Percentiles rank a stretch among this genome's conserved stretches.
Conservation (phyloP, 1,284 basidiomycete genomes). For the Apiotrichum domesticum region DNA sequence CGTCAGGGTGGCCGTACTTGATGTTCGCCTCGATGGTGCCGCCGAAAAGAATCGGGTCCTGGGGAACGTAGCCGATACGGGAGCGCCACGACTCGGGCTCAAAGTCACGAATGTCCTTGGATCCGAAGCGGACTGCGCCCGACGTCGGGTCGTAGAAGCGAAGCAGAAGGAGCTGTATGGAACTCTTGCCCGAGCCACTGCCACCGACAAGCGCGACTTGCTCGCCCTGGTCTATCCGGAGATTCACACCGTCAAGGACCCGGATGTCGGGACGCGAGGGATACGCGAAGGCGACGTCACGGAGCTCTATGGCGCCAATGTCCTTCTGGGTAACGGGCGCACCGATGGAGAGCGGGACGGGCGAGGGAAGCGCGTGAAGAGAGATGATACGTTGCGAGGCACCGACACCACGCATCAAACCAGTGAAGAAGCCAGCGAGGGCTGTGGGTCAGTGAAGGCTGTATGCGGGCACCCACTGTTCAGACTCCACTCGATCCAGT, state of each 20-base stretch:
- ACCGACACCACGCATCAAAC: conserved; percentile 45
- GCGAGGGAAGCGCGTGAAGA: conserved; percentile 36
- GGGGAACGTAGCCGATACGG: conserved; percentile 61
- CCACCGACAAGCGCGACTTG: conserved; percentile 48
- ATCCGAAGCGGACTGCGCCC: conserved; percentile 72
- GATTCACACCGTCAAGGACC: conserved; percentile 63
- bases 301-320: conserved; percentile 67
- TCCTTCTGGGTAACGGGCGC: conserved; percentile 24
- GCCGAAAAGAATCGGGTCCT: conserved; percentile 70
- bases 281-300: conserved; percentile 79
- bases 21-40: conserved; percentile 74
- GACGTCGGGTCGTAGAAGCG: conserved; percentile 80
- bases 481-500: conserved; percentile 46
- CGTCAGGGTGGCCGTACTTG: conserved; percentile 47
- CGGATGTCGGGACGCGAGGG: conserved; percentile 79
- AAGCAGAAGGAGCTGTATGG: conserved; percentile 70
- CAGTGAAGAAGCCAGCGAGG: conserved; percentile 44
- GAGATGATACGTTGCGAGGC: conserved; percentile 44
- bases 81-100: conserved; percentile 68
- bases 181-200: conserved; percentile 49
- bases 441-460: conserved; percentile 19
- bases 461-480: conserved; percentile 29
- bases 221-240: conserved; percentile 49
- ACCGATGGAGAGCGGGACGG: conserved; percentile 39
- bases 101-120: conserved; percentile 69